Evolutionary conservation across 768 basidiomycete species (phyloP), one percentile per base, ranked within the genome.

Genomic region (Mrakia blollopis): DNA sequence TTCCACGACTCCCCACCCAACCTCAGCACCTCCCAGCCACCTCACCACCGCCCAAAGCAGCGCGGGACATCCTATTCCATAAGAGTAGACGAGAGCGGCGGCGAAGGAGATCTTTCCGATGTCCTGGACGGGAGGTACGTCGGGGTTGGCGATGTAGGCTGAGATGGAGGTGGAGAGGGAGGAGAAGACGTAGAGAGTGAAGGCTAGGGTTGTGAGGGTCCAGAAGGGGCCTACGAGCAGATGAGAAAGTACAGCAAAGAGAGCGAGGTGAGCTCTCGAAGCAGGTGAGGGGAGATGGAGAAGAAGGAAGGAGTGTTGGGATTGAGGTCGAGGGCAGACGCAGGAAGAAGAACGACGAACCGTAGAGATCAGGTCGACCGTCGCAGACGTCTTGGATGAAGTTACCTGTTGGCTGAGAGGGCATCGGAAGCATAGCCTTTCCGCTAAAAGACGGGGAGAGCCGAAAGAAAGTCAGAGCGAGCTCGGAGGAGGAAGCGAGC

Each of bases 151-250:
- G 57, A 98, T 88, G 84, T 94, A 98, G n/a, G 89, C 87, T 2
- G 91, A 86, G 80, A 98, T 91, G 67, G 93, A 93, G 23, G 92
- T 89, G 11, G 91, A 92, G 54, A 98, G 90, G 47, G 92, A 94
- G 1, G 96, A 97, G 35, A 92, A 95, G 76, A 97, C 89, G 86
- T 95, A 98, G 77, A 98, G 89, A 0, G 91, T 87, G 82, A 98
- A 93, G 62, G 97, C 91, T 79, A 99, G 89, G 0, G 96, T 98
- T 1, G 94, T 96, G 52, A 97, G 88, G 0, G 95, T 93, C 96
- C 96, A 99, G 86, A 99, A 98, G 1, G 96, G 94, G 0, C 95
- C 95, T 82, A 82, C 92, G 91, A 23, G 86, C 82, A n/a, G n/a
- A n/a, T n/a, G 91, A 73, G 30, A 67, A 74, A 47, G 37, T 75